phyloP scores from a whole-genome alignment of 1,139 yeast species.

The Meyerozyma carpophila region DNA sequence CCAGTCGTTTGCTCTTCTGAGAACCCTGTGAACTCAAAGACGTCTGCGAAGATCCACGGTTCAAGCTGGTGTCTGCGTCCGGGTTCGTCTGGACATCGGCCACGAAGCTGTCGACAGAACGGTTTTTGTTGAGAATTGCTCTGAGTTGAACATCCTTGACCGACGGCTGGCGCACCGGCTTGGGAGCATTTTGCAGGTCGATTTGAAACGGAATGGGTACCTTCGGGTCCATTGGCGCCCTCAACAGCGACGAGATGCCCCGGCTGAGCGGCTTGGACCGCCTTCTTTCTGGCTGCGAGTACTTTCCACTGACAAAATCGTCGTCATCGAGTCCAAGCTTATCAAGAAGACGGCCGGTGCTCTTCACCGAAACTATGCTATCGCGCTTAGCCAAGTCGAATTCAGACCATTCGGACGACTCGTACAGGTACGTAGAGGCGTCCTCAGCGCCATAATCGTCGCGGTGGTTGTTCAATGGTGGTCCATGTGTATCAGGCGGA shows the following conservation, averaged over 20 bases:
- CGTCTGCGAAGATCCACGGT: too few species aligned
- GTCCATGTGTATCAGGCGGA: not conserved
- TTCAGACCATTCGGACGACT: constrained; percentile 3
- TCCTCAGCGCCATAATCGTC: not conserved
- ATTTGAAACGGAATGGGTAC: too few species aligned
- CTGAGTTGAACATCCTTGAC: constrained; percentile 22
- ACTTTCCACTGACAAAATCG: constrained; percentile 1
- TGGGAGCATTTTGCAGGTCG: constrained; percentile 4
- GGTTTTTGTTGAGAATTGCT: constrained; percentile 18
- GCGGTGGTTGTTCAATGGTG: not conserved
- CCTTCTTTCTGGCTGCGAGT: not conserved
- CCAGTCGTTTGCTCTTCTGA: constrained; percentile 1
- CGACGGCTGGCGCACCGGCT: constrained; percentile 4
- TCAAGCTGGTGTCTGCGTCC: constrained; percentile 2
- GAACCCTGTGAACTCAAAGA: not conserved
- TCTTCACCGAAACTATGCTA: constrained; percentile 23
- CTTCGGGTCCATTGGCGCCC: constrained; percentile 1
- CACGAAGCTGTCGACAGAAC: constrained; percentile 24
- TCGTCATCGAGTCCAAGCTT: constrained; percentile 25
- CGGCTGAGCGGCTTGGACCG: constrained; percentile 1
- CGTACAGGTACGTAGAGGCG: not conserved
- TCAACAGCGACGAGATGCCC: constrained; percentile 1
- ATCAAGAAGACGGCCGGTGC: constrained; percentile 31
- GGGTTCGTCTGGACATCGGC: constrained; percentile 16
- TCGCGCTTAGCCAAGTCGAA: constrained; percentile 16